A percentile compares a stretch with the other conserved stretches of the same genome.
Evolutionary conservation across 306 rosid species (phyloP).

Genomic region (Psophocarpus tetragonolobus): DNA sequence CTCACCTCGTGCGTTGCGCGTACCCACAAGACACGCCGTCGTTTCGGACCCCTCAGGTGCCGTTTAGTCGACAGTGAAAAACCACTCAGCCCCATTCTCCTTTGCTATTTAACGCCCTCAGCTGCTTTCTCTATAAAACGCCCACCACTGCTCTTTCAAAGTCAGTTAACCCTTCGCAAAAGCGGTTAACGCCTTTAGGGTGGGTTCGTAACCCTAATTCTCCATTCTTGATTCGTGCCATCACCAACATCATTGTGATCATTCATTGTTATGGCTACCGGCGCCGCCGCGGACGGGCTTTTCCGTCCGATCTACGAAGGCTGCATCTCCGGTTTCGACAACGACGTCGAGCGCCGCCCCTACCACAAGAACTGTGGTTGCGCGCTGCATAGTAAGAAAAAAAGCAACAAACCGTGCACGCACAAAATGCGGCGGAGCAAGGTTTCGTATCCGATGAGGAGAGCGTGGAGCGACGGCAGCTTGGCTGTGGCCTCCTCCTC

Average conservation of each 20-base stretch:
- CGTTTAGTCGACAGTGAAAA: too few relatives aligned
- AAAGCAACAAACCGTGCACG: background rate
- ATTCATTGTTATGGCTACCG: slow-evolving; percentile 50
- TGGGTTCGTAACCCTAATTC: too few relatives aligned
- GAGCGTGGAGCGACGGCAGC: slow-evolving; percentile 71
- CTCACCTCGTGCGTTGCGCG: too few relatives aligned
- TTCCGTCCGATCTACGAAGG: slow-evolving; percentile 56
- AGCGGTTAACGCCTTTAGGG: background rate
- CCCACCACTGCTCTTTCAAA: slow-evolving; percentile 3
- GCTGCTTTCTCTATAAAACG: background rate
- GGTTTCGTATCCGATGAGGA: slow-evolving; percentile 57
- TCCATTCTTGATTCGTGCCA: too few relatives aligned
- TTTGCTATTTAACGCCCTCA: background rate
- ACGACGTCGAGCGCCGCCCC: slow-evolving; percentile 64
- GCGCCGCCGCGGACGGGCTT: slow-evolving; percentile 50
- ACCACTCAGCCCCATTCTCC: too few relatives aligned
- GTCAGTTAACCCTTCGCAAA: background rate
- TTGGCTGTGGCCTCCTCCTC: background rate
- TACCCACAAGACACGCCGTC: too few relatives aligned
- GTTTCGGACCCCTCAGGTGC: too few relatives aligned
- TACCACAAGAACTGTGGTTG: slow-evolving; percentile 57
- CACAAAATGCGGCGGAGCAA: slow-evolving; percentile 18
- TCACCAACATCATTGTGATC: too few relatives aligned
- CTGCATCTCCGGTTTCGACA: slow-evolving; percentile 45
- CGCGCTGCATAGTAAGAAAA: slow-evolving; percentile 30